Evolutionary conservation across 441 rosid genomes (phyloP).

Genomic region (Manihot esculenta): DNA sequence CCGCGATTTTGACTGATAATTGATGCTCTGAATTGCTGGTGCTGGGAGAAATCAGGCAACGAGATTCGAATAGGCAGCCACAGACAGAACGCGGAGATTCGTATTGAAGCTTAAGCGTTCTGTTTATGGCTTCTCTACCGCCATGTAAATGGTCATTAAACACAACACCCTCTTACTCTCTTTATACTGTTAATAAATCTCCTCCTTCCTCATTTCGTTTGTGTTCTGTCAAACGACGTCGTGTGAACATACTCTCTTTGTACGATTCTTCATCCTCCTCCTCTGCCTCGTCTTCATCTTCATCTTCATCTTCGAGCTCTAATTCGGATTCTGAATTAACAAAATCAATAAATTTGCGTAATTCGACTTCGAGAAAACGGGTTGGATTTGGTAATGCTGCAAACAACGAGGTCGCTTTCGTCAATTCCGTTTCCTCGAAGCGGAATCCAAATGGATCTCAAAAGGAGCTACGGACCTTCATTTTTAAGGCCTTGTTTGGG

Average conservation of each 20-base stretch:
- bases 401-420: neutral
- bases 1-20: neutral
- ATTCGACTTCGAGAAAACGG: neutral
- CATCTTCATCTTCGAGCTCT: neutral
- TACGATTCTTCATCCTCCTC: slow-evolving; percentile 15
- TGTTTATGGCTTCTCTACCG: slow-evolving; percentile 9
- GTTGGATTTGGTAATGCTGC: neutral
- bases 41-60: too few species aligned
- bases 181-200: slow-evolving; percentile 16
- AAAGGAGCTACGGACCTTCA: slow-evolving; percentile 13
- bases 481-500: slow-evolving; percentile 28
- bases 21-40: neutral
- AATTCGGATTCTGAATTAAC: neutral
- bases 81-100: neutral
- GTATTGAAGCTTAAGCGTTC: neutral
- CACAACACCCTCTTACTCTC: neutral
- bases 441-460: slow-evolving; percentile 6
- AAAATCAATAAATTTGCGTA: neutral
- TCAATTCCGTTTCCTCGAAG: neutral
- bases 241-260: slow-evolving; percentile 13
- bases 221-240: slow-evolving; percentile 19
- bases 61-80: too few species aligned
- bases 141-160: slow-evolving; percentile 27
- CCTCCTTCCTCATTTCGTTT: slow-evolving; percentile 4
- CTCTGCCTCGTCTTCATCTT: slow-evolving; percentile 18